These are phyloP conservation scores for Catunica adiposa DNA, from an alignment of 2,329 filamentous ascomycete genomes.

Conservation along the genomic window DNA sequence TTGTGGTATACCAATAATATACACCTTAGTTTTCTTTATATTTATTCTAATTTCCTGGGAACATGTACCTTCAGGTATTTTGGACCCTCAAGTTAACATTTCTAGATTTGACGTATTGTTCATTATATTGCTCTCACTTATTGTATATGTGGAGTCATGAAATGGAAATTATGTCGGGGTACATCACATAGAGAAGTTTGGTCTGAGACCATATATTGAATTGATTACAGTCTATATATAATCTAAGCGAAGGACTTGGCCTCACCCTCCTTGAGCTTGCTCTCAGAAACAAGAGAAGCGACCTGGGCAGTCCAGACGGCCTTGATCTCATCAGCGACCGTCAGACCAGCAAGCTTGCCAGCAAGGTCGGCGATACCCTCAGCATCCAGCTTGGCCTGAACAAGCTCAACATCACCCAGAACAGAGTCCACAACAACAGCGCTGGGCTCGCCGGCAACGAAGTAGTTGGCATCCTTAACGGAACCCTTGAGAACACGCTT, in stretches of 20 bases:
- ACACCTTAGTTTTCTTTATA: too few species aligned
- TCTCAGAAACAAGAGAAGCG: constrained; percentile 58
- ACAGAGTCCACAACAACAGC: constrained; percentile 66
- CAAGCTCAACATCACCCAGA: constrained; percentile 66
- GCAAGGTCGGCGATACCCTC: constrained; percentile 81
- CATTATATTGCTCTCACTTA: too few species aligned
- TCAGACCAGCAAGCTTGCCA: constrained; percentile 61
- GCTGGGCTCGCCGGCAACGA: constrained; percentile 55
- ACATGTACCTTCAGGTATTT: too few species aligned
- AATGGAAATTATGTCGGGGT: too few species aligned
- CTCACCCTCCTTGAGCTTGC: constrained; percentile 76
- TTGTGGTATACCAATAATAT: too few species aligned
- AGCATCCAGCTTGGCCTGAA: constrained; percentile 76
- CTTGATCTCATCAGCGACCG: constrained; percentile 74
- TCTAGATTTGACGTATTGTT: too few species aligned
- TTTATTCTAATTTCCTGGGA: too few species aligned
- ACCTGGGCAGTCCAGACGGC: constrained; percentile 62
- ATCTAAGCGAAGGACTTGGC: constrained; percentile 43
- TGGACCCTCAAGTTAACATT: too few species aligned
- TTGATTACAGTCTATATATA: neutral
- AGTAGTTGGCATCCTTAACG: constrained; percentile 98
- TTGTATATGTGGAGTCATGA: too few species aligned
- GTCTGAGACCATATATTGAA: too few species aligned
- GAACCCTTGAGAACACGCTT: constrained; percentile 89
- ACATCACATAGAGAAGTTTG: too few species aligned